Conservation (phyloP, 441 rosid species). For the Adansonia rubrostipa region DNA sequence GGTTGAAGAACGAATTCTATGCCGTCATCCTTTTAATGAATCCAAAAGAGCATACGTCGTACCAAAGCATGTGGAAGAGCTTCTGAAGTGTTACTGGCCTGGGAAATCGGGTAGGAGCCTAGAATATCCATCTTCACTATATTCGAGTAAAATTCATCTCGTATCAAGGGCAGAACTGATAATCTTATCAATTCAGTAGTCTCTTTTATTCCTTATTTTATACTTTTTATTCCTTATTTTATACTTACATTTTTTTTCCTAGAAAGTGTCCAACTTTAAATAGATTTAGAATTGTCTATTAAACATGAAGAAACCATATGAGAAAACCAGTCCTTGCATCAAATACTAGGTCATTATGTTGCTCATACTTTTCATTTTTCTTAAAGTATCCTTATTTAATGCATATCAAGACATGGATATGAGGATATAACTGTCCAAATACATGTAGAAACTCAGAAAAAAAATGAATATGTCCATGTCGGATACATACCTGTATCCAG, state of each 20-base stretch:
- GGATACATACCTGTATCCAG: no score
- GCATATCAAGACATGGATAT: no score
- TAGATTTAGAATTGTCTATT: neutral
- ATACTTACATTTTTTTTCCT: neutral
- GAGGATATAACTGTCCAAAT: no score
- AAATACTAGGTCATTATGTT: neutral
- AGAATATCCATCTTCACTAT: neutral
- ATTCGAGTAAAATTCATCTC: neutral
- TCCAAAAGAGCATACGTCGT: slow-evolving; percentile 96
- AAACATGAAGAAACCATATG: neutral
- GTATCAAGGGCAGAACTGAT: neutral
- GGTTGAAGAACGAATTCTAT: slow-evolving; percentile 83
- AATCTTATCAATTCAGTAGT: neutral
- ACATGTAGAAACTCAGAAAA: no score
- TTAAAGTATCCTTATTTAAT: no score
- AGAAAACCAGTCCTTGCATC: neutral
- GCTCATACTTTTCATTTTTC: no score
- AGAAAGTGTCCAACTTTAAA: neutral
- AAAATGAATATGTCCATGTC: no score
- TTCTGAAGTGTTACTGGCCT: slow-evolving; percentile 93
- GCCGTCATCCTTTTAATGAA: slow-evolving; percentile 94
- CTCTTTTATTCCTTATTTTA: neutral
- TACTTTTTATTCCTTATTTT: neutral
- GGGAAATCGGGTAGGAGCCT: slow-evolving; percentile 70
- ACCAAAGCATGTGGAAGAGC: slow-evolving; percentile 84